Base-by-base conservation (phyloP, 2,329 filamentous ascomycete genomes). In the Reticulascus tulasneorum region DNA sequence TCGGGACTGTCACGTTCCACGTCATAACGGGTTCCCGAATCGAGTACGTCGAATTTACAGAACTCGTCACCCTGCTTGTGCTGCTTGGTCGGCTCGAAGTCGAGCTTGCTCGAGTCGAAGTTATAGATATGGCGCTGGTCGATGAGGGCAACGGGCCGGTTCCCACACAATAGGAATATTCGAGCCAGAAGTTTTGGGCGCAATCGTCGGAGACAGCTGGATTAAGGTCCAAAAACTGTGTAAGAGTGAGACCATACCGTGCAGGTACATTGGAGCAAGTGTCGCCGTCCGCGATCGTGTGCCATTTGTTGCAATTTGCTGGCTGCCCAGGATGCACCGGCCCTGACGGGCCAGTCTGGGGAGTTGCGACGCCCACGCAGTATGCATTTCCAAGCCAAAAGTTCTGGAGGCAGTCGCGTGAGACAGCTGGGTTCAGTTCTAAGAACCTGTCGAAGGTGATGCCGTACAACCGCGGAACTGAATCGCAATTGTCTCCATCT, bases 381-480 rank as follows among this genome's bases (percentile, higher is more conserved):
- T 58, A 58, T 3, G 48, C 36, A 6, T 54, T 27, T 4, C 30
- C 33, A 9, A 35, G n/a, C 47, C 47, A 50, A 30, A 54, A 52
- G 42, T 53, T 53, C 20, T 29, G 43, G 7, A 20, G 11, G 45
- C 53, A 56, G 40, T 58, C 50, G 9, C 21, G 22, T 6, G 46
- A 48, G 11, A 56, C 44, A 12, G 39, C 49, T 6, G 52, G 53
- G 25, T 56, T 52, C 50, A 47, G 54, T 9, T 34, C 29, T 13
- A 48, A 22, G 28, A 55, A 53, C 45, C 54, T 32, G 25, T 27
- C 47, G 12, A 7, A 52, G 52, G 25, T 57, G 45, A 56, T 53
- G 22, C 30, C 34, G 23, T 44, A 50, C 31, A 42, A 36, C 16
- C 29, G 13, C 15, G 19, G 19, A 11, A 50, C 39, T 9, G 40